Percentiles rank a stretch among this genome's conserved stretches.
These are phyloP conservation scores for Penicillium frequentans DNA, from an alignment of 2,329 filamentous ascomycete species.

Conservation along the genomic window DNA sequence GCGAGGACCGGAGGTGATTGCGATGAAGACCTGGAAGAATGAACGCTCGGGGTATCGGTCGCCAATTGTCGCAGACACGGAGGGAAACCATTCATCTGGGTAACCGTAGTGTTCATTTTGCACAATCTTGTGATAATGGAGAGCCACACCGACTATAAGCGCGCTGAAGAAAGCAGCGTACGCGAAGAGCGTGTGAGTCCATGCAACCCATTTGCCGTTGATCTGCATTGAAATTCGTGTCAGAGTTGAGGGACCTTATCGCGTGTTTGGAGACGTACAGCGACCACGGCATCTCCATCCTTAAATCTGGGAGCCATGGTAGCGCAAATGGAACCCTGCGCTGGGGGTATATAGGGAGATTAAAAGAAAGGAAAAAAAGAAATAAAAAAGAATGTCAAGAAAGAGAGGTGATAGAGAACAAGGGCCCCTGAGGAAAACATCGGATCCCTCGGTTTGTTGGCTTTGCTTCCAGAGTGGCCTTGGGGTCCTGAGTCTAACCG, in stretches of 20 bases:
- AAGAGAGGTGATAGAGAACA: slow-evolving; percentile 26
- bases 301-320: slow-evolving; percentile 62
- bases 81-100: slow-evolving; percentile 94
- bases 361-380: slow-evolving; percentile 12
- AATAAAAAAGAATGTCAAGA: slow-evolving; percentile 24
- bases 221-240: slow-evolving; percentile 50
- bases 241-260: slow-evolving; percentile 7
- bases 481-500: slow-evolving; percentile 10
- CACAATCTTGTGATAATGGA: slow-evolving; percentile 97
- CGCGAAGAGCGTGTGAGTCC: slow-evolving; percentile 78
- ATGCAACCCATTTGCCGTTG: slow-evolving; percentile 88
- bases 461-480: slow-evolving; percentile 14
- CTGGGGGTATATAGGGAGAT: slow-evolving; percentile 10
- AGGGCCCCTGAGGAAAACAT: slow-evolving; percentile 33
- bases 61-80: slow-evolving; percentile 93
- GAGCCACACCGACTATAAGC: slow-evolving; percentile 71
- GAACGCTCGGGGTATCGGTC: slow-evolving; percentile 96
- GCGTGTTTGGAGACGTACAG: slow-evolving; percentile 46
- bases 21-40: slow-evolving; percentile 96
- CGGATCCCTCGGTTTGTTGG: slow-evolving; percentile 21
- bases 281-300: slow-evolving; percentile 62
- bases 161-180: slow-evolving; percentile 85
- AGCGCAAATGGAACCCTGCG: slow-evolving; percentile 25
- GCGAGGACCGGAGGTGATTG: slow-evolving; percentile 88
- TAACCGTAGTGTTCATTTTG: slow-evolving; percentile 96